Conservation (phyloP, 176 grass and related monocot species). For the Areca catechu region DNA sequence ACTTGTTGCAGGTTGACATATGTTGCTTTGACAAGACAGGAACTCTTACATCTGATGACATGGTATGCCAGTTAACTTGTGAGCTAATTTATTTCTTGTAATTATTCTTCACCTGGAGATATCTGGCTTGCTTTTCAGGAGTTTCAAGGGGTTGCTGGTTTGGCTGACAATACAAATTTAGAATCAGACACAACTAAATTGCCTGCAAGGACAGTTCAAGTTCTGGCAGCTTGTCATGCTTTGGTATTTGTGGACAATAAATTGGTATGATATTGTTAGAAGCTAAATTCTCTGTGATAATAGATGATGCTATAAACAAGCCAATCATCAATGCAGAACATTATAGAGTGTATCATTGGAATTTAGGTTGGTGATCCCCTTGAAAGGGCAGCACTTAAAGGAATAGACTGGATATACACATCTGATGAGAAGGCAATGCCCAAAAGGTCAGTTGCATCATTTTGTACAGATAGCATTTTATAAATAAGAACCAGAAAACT, state of each 20-base stretch:
- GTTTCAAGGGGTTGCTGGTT: slow-evolving; percentile 93
- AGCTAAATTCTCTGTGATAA: slow-evolving; percentile 5
- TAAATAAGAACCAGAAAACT: neutral
- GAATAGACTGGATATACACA: slow-evolving; percentile 99
- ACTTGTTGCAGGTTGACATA: slow-evolving; percentile 79
- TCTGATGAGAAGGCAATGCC: slow-evolving; percentile 93
- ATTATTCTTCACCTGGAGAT: neutral
- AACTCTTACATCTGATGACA: slow-evolving; percentile 96
- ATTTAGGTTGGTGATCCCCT: slow-evolving; percentile 94
- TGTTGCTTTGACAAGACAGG: slow-evolving; percentile 99
- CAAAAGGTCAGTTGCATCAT: slow-evolving; percentile 53
- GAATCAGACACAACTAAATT: slow-evolving; percentile 72
- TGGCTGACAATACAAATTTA: slow-evolving; percentile 57
- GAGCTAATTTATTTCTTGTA: no score
- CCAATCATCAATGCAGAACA: neutral
- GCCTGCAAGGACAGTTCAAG: slow-evolving; percentile 58
- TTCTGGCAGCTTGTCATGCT: slow-evolving; percentile 82
- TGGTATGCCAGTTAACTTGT: slow-evolving; percentile 38
- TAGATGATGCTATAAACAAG: neutral
- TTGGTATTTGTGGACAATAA: slow-evolving; percentile 99
- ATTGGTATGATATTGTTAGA: slow-evolving; percentile 41
- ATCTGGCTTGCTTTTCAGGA: slow-evolving; percentile 51
- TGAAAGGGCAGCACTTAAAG: slow-evolving; percentile 94
- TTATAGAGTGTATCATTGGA: no score
- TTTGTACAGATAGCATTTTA: slow-evolving; percentile 4